A percentile compares a stretch with the other conserved stretches of the same genome.
These are phyloP conservation scores for Linum lewisii DNA, from an alignment of 345 rosid genomes.

Conservation along the genomic window DNA sequence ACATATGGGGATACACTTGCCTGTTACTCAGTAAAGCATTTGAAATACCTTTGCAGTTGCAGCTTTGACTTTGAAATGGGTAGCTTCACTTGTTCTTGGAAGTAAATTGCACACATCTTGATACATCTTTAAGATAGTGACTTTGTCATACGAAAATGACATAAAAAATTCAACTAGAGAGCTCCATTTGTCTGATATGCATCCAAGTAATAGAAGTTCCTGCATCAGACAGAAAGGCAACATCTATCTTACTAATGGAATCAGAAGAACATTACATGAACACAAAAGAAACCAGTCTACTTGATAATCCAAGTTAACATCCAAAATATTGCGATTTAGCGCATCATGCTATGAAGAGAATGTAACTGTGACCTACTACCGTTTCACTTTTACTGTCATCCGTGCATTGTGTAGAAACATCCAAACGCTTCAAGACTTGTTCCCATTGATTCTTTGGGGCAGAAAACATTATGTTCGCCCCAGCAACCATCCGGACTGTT, in stretches of 20 bases:
- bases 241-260: neutral
- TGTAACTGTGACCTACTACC: slow-evolving; percentile 35
- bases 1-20: neutral
- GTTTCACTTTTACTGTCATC: slow-evolving; percentile 32
- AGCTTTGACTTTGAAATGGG: slow-evolving; percentile 25
- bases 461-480: slow-evolving; percentile 65
- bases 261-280: slow-evolving; percentile 3
- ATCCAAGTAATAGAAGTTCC: slow-evolving; percentile 78
- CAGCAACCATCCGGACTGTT: slow-evolving; percentile 65
- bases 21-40: neutral
- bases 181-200: slow-evolving; percentile 49
- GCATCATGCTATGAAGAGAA: slow-evolving; percentile 2
- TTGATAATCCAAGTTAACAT: too few relatives aligned
- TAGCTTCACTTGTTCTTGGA: slow-evolving; percentile 30
- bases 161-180: slow-evolving; percentile 41
- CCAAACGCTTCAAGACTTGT: slow-evolving; percentile 41
- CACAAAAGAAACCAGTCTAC: neutral
- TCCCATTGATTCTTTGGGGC: slow-evolving; percentile 51
- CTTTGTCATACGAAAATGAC: slow-evolving; percentile 41
- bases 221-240: slow-evolving; percentile 18
- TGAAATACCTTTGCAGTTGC: slow-evolving; percentile 36
- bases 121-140: slow-evolving; percentile 46
- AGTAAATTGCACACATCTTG: slow-evolving; percentile 38
- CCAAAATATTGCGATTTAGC: too few relatives aligned
- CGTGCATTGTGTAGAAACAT: slow-evolving; percentile 20